Percentiles rank a stretch among this genome's conserved stretches.
Evolutionary conservation across 129 eudicot genomes (phyloP).

Genomic region (carrot (Daucus carota)): DNA sequence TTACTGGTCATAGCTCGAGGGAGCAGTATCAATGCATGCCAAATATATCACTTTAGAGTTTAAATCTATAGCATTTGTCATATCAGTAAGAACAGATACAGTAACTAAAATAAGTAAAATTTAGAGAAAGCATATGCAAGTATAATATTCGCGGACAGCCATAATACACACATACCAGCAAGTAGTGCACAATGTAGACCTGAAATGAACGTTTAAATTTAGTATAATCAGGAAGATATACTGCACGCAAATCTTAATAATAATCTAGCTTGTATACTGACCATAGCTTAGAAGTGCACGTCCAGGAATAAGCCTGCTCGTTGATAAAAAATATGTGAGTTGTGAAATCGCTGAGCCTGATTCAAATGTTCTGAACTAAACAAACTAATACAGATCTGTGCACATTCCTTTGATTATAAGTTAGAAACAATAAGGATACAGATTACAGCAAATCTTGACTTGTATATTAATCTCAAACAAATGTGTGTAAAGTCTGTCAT

Average conservation of each 20-base stretch:
- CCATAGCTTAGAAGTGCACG: conserved; percentile 87
- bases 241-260: neutral
- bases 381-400: neutral
- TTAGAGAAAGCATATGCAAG: neutral
- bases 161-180: conserved; percentile 56
- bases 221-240: conserved; percentile 15
- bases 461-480: neutral
- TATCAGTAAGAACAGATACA: neutral
- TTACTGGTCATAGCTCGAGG: neutral
- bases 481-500: neutral
- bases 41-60: neutral
- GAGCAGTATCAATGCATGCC: neutral
- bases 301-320: conserved; percentile 83
- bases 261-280: conserved; percentile 30
- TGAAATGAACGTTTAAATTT: conserved; percentile 30
- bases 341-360: neutral
- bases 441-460: neutral
- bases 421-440: neutral
- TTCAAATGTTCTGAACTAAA: neutral
- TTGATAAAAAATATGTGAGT: conserved; percentile 12
- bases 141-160: neutral
- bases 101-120: neutral
- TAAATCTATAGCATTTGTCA: neutral
- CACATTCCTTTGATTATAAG: neutral
- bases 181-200: conserved; percentile 92